A percentile compares a stretch with the other conserved stretches of the same genome.
phyloP scores from a whole-genome alignment of 768 basidiomycete genomes.

The Boletellus ananiceps region DNA sequence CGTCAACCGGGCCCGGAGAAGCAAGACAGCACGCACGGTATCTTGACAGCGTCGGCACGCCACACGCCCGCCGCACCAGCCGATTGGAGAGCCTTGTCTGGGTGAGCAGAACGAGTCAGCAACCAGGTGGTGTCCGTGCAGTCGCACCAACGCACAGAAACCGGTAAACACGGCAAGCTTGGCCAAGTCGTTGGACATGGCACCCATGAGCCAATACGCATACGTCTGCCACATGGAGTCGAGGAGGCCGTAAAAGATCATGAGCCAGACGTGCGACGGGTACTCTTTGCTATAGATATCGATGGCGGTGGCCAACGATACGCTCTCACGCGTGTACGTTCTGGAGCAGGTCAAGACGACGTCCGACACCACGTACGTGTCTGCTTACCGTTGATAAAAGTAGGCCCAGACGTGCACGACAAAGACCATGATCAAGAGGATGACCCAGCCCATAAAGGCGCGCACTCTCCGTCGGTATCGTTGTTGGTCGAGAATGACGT shows the following conservation, averaged over 20 bases:
- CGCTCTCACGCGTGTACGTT: constrained; percentile 54
- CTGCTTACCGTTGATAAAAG: constrained; percentile 65
- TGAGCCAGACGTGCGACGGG: constrained; percentile 55
- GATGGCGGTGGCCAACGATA: constrained; percentile 39
- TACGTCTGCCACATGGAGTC: constrained; percentile 87
- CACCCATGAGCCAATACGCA: constrained; percentile 82
- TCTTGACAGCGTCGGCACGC: constrained; percentile 59
- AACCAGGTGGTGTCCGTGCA: neutral
- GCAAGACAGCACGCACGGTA: constrained; percentile 45
- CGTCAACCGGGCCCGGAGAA: neutral
- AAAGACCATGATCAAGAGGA: constrained; percentile 65
- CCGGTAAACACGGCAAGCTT: constrained; percentile 80
- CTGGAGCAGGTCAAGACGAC: neutral
- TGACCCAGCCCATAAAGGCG: constrained; percentile 64
- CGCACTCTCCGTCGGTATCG: constrained; percentile 57
- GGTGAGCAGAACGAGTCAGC: neutral
- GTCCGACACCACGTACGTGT: neutral
- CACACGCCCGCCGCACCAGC: constrained; percentile 68
- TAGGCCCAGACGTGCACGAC: constrained; percentile 74
- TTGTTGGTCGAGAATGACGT: constrained; percentile 56
- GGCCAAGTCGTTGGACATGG: constrained; percentile 77
- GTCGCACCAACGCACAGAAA: constrained; percentile 52
- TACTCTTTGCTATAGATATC: constrained; percentile 59
- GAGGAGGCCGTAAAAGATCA: constrained; percentile 69
- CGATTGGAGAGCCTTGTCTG: constrained; percentile 75